Evolutionary conservation across 2,329 filamentous ascomycete genomes (phyloP).

Genomic region (Mariannaea elegans): DNA sequence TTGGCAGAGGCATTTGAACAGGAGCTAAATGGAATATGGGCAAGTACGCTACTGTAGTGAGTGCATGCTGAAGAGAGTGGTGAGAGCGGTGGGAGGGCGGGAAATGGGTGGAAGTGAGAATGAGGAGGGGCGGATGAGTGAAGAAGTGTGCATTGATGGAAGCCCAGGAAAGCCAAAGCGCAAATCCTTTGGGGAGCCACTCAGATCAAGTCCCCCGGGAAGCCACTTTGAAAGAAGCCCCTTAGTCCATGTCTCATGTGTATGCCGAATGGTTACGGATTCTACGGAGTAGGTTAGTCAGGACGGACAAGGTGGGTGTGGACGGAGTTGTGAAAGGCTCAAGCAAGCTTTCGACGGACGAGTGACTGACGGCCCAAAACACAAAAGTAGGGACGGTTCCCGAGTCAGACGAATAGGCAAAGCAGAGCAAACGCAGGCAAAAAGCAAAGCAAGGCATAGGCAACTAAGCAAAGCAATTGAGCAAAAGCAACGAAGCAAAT

Average conservation of each 20-base stretch:
- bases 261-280: background rate
- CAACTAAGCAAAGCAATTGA: background rate
- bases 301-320: background rate
- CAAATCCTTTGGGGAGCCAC: background rate
- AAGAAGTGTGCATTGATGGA: background rate
- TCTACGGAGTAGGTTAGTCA: no score
- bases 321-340: background rate
- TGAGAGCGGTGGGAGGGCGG: constrained; percentile 4
- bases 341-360: background rate
- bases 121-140: background rate
- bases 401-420: background rate
- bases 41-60: constrained; percentile 13
- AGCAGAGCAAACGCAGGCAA: background rate
- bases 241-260: background rate
- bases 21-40: background rate
- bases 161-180: no score
- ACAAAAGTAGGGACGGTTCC: background rate
- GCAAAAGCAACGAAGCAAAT: background rate
- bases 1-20: background rate
- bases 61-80: background rate
- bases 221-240: constrained; percentile 3
- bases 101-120: background rate
- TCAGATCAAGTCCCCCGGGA: no score
- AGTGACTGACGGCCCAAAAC: background rate
- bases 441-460: background rate